These are phyloP conservation scores for Xylariomycetidae sp. DNA, from an alignment of 2,329 filamentous ascomycete genomes.

Conservation along the genomic window DNA sequence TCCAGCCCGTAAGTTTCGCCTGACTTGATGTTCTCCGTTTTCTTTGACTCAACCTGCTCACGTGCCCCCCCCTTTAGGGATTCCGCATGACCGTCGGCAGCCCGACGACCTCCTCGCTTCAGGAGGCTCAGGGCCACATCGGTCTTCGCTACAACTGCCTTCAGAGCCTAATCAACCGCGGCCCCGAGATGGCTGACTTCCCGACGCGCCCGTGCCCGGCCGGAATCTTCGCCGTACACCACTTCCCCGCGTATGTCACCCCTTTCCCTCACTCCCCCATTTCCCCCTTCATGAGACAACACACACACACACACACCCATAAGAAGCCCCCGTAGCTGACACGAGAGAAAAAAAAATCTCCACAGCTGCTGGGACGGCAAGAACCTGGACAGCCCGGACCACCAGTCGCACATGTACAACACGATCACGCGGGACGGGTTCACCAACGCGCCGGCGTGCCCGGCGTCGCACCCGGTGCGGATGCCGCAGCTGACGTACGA, in stretches of 20 bases:
- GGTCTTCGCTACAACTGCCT: constrained; percentile 38
- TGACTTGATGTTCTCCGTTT: neutral
- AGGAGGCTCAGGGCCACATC: constrained; percentile 28
- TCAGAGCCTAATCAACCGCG: constrained; percentile 30
- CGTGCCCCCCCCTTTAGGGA: constrained; percentile 30
- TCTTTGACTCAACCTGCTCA: too few species aligned
- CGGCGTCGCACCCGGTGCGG: constrained; percentile 33
- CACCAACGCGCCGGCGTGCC: constrained; percentile 18
- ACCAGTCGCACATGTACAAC: constrained; percentile 23
- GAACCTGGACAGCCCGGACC: constrained; percentile 32
- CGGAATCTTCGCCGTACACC: constrained; percentile 38
- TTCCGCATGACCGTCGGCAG: constrained; percentile 42
- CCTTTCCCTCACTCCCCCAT: neutral
- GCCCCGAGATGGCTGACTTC: constrained; percentile 35
- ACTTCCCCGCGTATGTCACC: constrained; percentile 32
- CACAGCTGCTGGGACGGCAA: constrained; percentile 39
- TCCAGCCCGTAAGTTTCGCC: constrained; percentile 29
- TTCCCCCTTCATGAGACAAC: neutral
- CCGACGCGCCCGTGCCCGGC: constrained; percentile 34
- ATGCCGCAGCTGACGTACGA: constrained; percentile 40
- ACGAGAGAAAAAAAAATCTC: neutral
- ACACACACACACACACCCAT: neutral
- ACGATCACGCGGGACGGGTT: constrained; percentile 16
- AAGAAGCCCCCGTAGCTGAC: neutral
- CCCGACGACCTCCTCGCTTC: constrained; percentile 18